Conservation (phyloP, 140 eudicot genomes). For the Oenanthe javanica region DNA sequence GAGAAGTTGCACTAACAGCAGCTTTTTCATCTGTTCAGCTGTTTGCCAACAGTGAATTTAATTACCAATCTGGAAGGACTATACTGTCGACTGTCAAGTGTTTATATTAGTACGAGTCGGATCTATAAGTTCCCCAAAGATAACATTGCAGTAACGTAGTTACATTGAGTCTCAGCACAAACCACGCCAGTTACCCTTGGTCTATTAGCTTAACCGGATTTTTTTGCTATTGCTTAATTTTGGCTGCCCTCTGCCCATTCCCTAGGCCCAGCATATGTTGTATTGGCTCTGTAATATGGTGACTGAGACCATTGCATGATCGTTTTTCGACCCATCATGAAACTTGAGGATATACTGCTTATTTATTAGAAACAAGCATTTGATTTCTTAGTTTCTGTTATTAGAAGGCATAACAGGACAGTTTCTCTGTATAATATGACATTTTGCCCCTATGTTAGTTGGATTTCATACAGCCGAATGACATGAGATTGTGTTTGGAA, state of each 20-base stretch:
- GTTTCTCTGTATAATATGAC: not conserved
- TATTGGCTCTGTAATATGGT: not conserved
- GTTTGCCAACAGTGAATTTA: not conserved
- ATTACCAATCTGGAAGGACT: not conserved
- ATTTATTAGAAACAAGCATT: not conserved
- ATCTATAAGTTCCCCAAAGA: not conserved
- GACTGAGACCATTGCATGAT: not conserved
- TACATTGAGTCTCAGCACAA: not conserved
- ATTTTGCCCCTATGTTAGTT: not conserved
- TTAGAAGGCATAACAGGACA: not conserved
- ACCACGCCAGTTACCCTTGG: not conserved
- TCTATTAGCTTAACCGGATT: not conserved
- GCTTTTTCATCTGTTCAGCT: not conserved
- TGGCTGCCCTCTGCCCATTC: not conserved
- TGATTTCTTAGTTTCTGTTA: not conserved
- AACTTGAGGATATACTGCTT: not conserved
- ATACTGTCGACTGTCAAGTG: not conserved
- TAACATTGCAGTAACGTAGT: not conserved
- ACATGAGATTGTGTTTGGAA: too few relatives aligned
- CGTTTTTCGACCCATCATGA: not conserved
- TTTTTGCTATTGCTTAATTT: not conserved
- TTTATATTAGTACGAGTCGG: not conserved
- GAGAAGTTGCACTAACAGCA: conserved; percentile 26
- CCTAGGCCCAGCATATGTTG: not conserved
- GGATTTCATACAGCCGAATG: not conserved